A percentile compares a stretch with the other conserved stretches of the same genome.
Conservation (phyloP, 495 filamentous ascomycete genomes). For the Hyaloscypha variabilis region DNA sequence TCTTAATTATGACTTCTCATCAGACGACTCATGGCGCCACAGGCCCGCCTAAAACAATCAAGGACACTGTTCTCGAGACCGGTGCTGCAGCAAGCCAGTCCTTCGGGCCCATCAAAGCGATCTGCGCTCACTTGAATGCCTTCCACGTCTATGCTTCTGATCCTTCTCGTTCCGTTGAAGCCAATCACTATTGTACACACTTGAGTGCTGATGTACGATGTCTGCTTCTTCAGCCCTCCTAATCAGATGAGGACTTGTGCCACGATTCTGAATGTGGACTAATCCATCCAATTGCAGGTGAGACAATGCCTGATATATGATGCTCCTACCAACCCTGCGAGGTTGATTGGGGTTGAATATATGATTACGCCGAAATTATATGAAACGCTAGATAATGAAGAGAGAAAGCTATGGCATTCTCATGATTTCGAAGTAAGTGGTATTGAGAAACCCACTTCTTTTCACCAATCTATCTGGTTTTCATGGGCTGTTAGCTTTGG, state of each 20-base stretch:
- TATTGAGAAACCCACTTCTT: constrained; percentile 38
- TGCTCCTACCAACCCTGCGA: constrained; percentile 60
- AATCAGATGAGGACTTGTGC: too few species aligned
- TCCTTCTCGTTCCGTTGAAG: constrained; percentile 35
- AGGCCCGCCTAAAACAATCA: constrained; percentile 55
- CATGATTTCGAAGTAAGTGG: constrained; percentile 56
- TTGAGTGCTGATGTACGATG: constrained; percentile 55
- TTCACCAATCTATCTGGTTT: neutral
- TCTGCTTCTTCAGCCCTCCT: constrained; percentile 36
- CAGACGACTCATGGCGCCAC: constrained; percentile 32
- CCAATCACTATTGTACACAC: constrained; percentile 42
- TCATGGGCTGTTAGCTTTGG: constrained; percentile 3
- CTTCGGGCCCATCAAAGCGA: constrained; percentile 71
- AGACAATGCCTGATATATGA: constrained; percentile 81
- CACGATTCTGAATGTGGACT: too few species aligned
- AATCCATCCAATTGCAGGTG: too few species aligned
- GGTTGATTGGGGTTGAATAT: constrained; percentile 88
- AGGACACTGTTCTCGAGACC: constrained; percentile 65
- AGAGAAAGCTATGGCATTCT: constrained; percentile 56
- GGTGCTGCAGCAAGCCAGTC: constrained; percentile 61
- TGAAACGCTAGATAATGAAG: constrained; percentile 60
- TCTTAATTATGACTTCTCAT: neutral
- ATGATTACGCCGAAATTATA: constrained; percentile 81
- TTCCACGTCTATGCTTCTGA: constrained; percentile 43
- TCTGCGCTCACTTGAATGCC: constrained; percentile 56